Base-by-base conservation (phyloP, 768 basidiomycete species). In the Lanmaoa rubissima region DNA sequence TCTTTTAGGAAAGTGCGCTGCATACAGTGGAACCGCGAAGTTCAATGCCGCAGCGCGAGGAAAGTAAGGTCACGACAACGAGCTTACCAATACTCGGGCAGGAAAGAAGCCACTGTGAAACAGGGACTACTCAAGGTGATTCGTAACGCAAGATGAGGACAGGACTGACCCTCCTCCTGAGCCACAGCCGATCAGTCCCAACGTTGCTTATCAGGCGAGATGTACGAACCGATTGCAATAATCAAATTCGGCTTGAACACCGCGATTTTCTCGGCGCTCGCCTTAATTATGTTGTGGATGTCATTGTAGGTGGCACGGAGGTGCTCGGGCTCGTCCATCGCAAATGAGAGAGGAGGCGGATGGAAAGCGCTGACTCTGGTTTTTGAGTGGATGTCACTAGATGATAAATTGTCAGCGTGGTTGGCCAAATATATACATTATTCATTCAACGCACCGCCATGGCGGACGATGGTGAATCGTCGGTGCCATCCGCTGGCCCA, bases 1-100 rank as follows among this genome's bases (percentile, higher is more conserved):
- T 85, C 81, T 67, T 89, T 88, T 59, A 94, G 77, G 76, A 93
- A 94, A 0, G 94, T 95, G 49, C 93, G 85, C 88, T 92, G 56
- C 38, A 51, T 42, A 58, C 6, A 24, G 21, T 24, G 35, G 36
- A 5, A 24, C 35, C 32, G 35, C 28, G 8, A 52, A 43, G 46
- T 38, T 45, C 38, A 47, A 54, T 52, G 16, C 32, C 40, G 8
- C 45, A 46, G 47, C 16, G 21, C 19, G 21, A 32, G 17, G 36
- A 28, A 38, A 38, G 21, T 16, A 21, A 16, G 9, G 48, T n/a
- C 16, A 40, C 31, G 41, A 31, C 3, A 17, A 48, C 9, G 42
- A 48, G 63, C 69, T 59, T 63, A 87, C 88, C 82, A 96, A 81
- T 43, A 97, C 90, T 44, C 95, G 87, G 21, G 95, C 95, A 48